Evolutionary conservation across 2,329 filamentous ascomycete genomes (phyloP).

Genomic region (Claviceps maximensis): DNA sequence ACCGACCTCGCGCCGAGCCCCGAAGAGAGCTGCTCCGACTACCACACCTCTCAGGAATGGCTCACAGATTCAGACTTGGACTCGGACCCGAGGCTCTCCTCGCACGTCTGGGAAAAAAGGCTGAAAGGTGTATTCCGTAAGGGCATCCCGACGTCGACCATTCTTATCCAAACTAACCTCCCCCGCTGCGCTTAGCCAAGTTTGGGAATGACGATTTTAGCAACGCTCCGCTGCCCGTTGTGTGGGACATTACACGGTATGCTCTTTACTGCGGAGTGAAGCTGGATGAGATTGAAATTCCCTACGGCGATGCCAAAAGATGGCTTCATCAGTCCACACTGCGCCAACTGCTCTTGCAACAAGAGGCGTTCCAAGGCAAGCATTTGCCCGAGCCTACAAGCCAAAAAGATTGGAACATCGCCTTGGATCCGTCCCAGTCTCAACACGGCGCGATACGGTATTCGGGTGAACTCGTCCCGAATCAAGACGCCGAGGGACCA

Average conservation of each 20-base stretch:
- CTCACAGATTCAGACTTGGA: conserved; percentile 1
- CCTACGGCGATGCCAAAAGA: conserved; percentile 17
- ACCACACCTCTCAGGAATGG: conserved; percentile 11
- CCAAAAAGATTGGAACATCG: conserved; percentile 31
- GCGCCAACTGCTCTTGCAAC: conserved; percentile 25
- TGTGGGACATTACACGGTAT: conserved; percentile 40
- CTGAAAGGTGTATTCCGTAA: conserved; percentile 27
- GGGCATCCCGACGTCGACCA: conserved; percentile 9
- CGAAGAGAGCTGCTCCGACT: conserved; percentile 4
- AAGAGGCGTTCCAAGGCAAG: conserved; percentile 29
- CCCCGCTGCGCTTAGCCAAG: conserved; percentile 15
- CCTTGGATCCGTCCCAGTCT: conserved; percentile 23
- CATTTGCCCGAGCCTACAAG: conserved; percentile 34
- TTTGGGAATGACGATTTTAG: conserved; percentile 26
- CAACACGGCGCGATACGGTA: conserved; percentile 28
- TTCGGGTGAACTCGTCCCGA: conserved; percentile 27
- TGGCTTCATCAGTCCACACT: conserved; percentile 33
- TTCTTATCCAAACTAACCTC: not conserved
- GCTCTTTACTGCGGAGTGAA: conserved; percentile 32
- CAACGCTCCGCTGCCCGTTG: conserved; percentile 32
- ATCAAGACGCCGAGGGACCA: conserved; percentile 20
- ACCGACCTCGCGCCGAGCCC: not conserved
- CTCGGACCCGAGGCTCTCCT: too few relatives aligned
- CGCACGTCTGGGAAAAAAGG: conserved; percentile 12
- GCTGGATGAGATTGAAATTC: conserved; percentile 20